phyloP scores from a whole-genome alignment of 441 rosid species.

The Erysimum cheiri region DNA sequence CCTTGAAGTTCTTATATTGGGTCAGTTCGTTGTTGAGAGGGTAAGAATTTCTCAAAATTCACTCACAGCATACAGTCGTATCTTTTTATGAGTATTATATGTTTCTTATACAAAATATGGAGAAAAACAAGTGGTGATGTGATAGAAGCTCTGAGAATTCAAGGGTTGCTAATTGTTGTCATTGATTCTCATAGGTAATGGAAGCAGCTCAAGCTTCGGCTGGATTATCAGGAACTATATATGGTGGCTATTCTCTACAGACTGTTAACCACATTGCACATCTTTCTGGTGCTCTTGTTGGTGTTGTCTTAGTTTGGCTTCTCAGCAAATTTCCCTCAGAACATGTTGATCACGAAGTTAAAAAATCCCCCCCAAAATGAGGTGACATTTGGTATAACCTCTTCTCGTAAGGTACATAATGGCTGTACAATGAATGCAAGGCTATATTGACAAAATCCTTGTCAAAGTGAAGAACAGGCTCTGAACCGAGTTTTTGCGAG shows the following conservation, averaged over 20 bases:
- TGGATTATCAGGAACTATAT: slow-evolving; percentile 61
- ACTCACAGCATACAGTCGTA: slow-evolving; percentile 7
- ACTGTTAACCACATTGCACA: slow-evolving; percentile 85
- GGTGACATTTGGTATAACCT: slow-evolving; percentile 27
- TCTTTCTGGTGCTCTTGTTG: slow-evolving; percentile 90
- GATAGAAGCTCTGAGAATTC: not conserved
- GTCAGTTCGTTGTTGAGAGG: slow-evolving; percentile 87
- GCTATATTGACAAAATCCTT: not conserved
- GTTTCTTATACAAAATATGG: not conserved
- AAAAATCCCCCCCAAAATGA: slow-evolving; percentile 42
- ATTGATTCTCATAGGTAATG: slow-evolving; percentile 65
- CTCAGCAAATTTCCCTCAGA: slow-evolving; percentile 71
- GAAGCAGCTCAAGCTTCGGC: slow-evolving; percentile 95
- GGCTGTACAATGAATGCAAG: slow-evolving; percentile 3
- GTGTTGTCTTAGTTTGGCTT: slow-evolving; percentile 87
- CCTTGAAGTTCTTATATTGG: slow-evolving; percentile 92
- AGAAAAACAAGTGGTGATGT: not conserved
- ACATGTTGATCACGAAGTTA: slow-evolving; percentile 46
- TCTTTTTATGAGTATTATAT: not conserved
- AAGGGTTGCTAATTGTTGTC: not conserved
- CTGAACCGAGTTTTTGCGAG: slow-evolving; percentile 9
- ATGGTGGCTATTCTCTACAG: slow-evolving; percentile 63
- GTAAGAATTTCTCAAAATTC: slow-evolving; percentile 46
- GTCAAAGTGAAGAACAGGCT: slow-evolving; percentile 9
- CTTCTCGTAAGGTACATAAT: slow-evolving; percentile 19